Base-by-base conservation (phyloP, 2,329 filamentous ascomycete species). In the Leptographium flavum region DNA sequence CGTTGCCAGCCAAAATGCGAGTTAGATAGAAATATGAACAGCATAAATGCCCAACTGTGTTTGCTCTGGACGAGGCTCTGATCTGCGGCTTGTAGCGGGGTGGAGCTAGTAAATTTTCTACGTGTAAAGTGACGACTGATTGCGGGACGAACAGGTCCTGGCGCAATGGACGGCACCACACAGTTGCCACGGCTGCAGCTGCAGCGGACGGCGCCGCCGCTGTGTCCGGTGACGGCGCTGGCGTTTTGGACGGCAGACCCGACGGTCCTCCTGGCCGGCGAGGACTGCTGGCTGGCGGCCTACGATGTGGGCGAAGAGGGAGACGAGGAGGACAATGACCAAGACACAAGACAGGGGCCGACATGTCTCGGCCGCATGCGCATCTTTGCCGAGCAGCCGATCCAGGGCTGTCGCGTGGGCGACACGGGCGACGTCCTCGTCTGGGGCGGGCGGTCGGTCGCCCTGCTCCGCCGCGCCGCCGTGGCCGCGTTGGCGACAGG, bases 361-460 rank as follows among this genome's bases (percentile, higher is more conserved):
- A n/a, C n/a, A n/a, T 47, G 46, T 35, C 52, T 68, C 30, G 65
- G 61, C 42, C 62, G 63, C 41, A 56, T 72, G 42, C 60, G 60
- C 22, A 61, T 87, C 27, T 88, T 92, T 55, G 55, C 62, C 15
- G 69, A 69, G n/a, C 83, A 90, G 57, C 66, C 76, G 3, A 76
- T 92, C 42, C 86, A 92, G 59, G 85, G 85, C 3, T 76, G 90
- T 45, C 61, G 67, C n/a, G 61, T 76, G 55, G 43, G 14, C 4
- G 45, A 45, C 2, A 49, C 49, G 21, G 54, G 54, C 8, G 53
- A 61, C 36, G 52, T 78, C 10, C 64, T 90, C 6, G 62, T 81
- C 15, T 93, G 85, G 84, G 87, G 87, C 33, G 81, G 79, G 2
- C 67, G 69, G 15, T 73, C 67, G 2, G 62, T 84, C n/a, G 72